Percentiles rank a stretch among this genome's conserved stretches.
phyloP scores from a whole-genome alignment of 2,329 filamentous ascomycete species.

The Alternaria infectoria region DNA sequence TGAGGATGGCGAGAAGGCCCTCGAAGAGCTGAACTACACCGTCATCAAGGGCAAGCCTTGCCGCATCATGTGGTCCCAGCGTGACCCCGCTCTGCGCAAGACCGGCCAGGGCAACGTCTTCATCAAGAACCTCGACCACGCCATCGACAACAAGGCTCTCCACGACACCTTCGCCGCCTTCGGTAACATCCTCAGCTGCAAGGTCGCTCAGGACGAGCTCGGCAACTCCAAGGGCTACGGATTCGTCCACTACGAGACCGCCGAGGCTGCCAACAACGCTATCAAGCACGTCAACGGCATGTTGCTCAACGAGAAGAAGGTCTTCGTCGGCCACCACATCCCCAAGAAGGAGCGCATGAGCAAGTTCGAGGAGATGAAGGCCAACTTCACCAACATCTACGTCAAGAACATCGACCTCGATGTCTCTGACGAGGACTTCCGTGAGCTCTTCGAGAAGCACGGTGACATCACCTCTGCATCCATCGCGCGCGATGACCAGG shows the following conservation, averaged over 20 bases:
- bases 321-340: constrained; percentile 98
- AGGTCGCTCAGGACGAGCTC: constrained; percentile 96
- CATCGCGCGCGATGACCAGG: constrained; percentile 84
- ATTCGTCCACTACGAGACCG: constrained; percentile 99
- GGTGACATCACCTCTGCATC: constrained; percentile 96
- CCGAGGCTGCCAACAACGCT: constrained; percentile 92
- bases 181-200: constrained; percentile 99
- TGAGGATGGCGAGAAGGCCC: constrained; percentile 92
- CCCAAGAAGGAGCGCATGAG: constrained; percentile 99
- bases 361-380: constrained; percentile 99
- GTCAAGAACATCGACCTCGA: constrained; percentile 95
- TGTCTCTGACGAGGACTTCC: constrained; percentile 92
- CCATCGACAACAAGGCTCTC: constrained; percentile 99
- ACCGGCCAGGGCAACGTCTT: constrained; percentile 99
- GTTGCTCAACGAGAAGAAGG: constrained; percentile 99
- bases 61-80: constrained; percentile 99
- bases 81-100: constrained; percentile 98
- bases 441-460: constrained; percentile 86
- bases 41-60: constrained; percentile 98
- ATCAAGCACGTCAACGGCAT: constrained; percentile 99
- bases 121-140: constrained; percentile 99
- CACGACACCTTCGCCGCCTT: constrained; percentile 99
- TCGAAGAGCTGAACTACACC: constrained; percentile 99
- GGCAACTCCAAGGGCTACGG: constrained; percentile 98
- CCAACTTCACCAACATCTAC: constrained; percentile 99